These are phyloP conservation scores for Rhipidocladum racemiflorum DNA, from an alignment of 176 grass and related monocot genomes.

Conservation along the genomic window DNA sequence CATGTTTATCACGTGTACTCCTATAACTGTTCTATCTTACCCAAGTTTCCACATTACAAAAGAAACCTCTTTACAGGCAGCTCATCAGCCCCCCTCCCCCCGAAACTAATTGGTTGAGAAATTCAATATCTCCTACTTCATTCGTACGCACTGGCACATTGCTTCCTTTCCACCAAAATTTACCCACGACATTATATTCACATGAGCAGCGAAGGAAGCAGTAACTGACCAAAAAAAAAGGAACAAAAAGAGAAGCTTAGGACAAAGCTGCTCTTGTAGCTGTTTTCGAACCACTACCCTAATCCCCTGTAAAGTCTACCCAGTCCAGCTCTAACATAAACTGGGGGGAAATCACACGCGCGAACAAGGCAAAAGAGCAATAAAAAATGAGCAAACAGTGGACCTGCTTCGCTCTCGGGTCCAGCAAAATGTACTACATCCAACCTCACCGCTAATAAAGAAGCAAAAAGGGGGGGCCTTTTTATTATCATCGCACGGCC, in stretches of 20 bases:
- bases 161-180: background rate
- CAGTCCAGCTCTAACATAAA: background rate
- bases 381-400: background rate
- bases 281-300: background rate
- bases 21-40: background rate
- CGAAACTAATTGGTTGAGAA: background rate
- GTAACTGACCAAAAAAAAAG: background rate
- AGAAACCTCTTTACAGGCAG: conserved; percentile 7
- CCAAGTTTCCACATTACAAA: conserved; percentile 11
- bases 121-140: background rate
- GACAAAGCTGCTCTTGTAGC: background rate
- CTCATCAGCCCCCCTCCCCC: background rate
- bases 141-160: background rate
- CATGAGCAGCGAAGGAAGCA: background rate
- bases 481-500: background rate
- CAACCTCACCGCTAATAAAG: background rate
- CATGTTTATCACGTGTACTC: too few relatives aligned
- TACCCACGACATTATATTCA: background rate
- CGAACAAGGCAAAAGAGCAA: background rate
- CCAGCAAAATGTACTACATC: background rate
- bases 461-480: background rate
- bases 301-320: background rate
- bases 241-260: background rate
- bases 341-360: background rate
- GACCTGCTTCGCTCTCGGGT: conserved; percentile 21